Evolutionary conservation across 495 filamentous ascomycete genomes (phyloP), one percentile per base, ranked within the genome.

Genomic region (Penicillium waksmanii): DNA sequence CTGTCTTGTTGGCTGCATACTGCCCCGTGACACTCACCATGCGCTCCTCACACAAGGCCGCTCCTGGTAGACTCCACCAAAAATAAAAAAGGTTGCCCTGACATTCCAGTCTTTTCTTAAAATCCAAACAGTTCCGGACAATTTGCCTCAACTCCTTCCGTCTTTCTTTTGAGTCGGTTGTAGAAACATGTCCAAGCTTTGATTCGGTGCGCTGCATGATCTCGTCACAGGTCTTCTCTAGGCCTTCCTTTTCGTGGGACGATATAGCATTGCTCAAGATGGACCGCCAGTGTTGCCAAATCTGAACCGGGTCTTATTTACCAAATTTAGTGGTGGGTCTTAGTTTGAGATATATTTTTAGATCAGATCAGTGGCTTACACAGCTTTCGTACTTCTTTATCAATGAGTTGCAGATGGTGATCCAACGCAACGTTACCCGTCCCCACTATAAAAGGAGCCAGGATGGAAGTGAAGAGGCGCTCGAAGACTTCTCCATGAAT

Each of bases 91-190:
- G n/a, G 13, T 36, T 23, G 33, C 53, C 60, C 44, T 70, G 67
- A 17, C 61, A 36, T 13, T 73, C 68, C 1, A 73, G 46, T 13
- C 38, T 57, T 6, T 53, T 21, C 33, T 73, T 73, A 40, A 70
- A 58, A 0, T 53, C 12, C 5, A 66, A 9, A 38, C 61, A 70
- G 8, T 57, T 23, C 3, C 38, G 10, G 1, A 69, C 15, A 2
- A 71, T 10, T 5, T 31, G 21, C n/a, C 38, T 43, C 0, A 68
- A 51, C 25, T 66, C 38, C 4, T 27, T 9, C 3, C 6, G 42
- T 17, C 66, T 34, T 3, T 38, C 17, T 11, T 1, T 11, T 9
- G 3, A 44, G 3, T 54, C 33, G 3, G 60, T 56, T 12, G 21
- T 13, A 15, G 60, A 31, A 17, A 47, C 25, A 1, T 55, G 34